A percentile compares a stretch with the other conserved stretches of the same genome.
These are phyloP conservation scores for Trichophyton simii DNA, from an alignment of 2,329 filamentous ascomycete species.

Conservation along the genomic window DNA sequence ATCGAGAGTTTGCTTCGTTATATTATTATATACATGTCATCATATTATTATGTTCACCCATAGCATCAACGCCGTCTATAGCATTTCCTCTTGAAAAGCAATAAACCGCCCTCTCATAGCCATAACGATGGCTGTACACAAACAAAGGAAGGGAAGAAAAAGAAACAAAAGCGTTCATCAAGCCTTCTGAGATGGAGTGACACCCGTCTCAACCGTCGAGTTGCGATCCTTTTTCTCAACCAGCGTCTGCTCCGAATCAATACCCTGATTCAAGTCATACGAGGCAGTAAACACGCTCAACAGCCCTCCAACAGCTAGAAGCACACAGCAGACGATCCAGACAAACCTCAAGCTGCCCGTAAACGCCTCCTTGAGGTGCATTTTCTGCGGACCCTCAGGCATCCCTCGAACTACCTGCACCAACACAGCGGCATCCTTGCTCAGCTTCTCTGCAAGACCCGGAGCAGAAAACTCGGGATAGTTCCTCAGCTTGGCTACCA, in stretches of 20 bases:
- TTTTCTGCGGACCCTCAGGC: slow-evolving; percentile 30
- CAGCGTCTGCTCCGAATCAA: slow-evolving; percentile 39
- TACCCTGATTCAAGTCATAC: slow-evolving; percentile 36
- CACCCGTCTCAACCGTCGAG: background rate
- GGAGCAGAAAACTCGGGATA: slow-evolving; percentile 38
- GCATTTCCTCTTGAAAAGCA: no score
- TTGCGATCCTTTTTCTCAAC: slow-evolving; percentile 22
- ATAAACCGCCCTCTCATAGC: no score
- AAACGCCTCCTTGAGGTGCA: slow-evolving; percentile 41
- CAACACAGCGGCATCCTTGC: slow-evolving; percentile 46
- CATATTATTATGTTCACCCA: no score
- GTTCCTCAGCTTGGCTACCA: slow-evolving; percentile 39
- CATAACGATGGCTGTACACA: no score
- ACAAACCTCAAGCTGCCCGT: slow-evolving; percentile 43
- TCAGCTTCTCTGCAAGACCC: slow-evolving; percentile 35
- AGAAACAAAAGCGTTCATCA: background rate
- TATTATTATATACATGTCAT: no score
- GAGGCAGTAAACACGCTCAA: slow-evolving; percentile 42
- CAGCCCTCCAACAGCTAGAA: slow-evolving; percentile 41
- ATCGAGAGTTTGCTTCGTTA: no score
- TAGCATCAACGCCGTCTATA: no score
- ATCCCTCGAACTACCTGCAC: slow-evolving; percentile 48
- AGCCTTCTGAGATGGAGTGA: background rate
- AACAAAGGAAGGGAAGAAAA: background rate
- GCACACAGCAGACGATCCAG: slow-evolving; percentile 44